These are phyloP conservation scores for Aspergillus cejpii DNA, from an alignment of 2,329 filamentous ascomycete genomes.

Conservation along the genomic window DNA sequence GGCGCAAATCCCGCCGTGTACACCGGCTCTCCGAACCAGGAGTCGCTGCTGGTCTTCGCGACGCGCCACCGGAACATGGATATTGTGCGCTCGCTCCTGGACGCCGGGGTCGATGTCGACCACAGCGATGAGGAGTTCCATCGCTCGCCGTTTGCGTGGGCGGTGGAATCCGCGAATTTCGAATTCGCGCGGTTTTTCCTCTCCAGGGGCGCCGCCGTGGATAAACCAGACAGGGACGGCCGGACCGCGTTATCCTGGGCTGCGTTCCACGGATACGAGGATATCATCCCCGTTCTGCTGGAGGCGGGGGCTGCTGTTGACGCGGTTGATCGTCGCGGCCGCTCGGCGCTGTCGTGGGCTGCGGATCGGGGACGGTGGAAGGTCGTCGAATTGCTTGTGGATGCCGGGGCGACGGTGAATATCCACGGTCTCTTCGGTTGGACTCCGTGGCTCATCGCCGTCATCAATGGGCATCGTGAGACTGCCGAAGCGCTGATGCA, in stretches of 20 bases:
- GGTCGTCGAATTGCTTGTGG: not conserved
- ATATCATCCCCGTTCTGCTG: not conserved
- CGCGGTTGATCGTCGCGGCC: not conserved
- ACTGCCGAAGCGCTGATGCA: not conserved
- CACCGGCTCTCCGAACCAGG: not conserved
- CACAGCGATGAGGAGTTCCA: not conserved
- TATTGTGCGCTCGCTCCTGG: not conserved
- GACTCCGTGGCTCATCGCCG: not conserved
- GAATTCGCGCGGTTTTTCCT: not conserved
- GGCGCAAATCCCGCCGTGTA: not conserved
- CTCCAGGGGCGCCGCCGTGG: not conserved
- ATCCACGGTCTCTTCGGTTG: not conserved
- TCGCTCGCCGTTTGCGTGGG: not conserved
- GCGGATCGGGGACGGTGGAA: not conserved
- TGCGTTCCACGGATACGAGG: not conserved
- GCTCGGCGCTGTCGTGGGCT: not conserved
- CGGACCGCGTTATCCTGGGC: not conserved
- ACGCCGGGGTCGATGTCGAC: not conserved
- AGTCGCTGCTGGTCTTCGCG: not conserved
- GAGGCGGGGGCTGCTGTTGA: not conserved
- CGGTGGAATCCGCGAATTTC: not conserved
- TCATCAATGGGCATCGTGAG: not conserved
- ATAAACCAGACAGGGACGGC: too few relatives aligned
- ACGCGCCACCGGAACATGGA: not conserved
- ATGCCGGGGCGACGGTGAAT: not conserved